Percentiles rank a stretch among this genome's conserved stretches.
phyloP scores from a whole-genome alignment of 78 protist species.

The Salpingoeca rosetta region DNA sequence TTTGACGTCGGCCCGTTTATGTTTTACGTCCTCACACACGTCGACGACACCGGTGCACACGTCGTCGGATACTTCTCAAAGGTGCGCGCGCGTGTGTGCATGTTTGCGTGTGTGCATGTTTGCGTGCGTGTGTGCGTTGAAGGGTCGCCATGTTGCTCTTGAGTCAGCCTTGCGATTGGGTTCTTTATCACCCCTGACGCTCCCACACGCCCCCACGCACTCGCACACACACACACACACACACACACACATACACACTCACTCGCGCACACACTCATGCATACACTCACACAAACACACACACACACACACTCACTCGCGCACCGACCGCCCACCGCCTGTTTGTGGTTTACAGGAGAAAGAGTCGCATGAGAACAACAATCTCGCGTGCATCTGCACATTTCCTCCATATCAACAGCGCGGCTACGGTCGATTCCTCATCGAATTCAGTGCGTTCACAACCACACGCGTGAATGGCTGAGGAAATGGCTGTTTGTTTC shows the following conservation, averaged over 20 bases:
- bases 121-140: no score
- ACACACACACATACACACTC: no score
- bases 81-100: neutral
- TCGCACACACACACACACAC: no score
- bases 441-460: conserved; percentile 51
- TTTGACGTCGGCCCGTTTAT: conserved; percentile 85
- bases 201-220: no score
- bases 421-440: conserved; percentile 89
- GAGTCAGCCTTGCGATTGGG: neutral
- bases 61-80: conserved; percentile 87
- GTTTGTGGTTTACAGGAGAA: conserved; percentile 53
- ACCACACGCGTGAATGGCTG: no score
- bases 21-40: conserved; percentile 83
- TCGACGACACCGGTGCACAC: conserved; percentile 63
- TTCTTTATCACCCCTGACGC: neutral
- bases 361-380: conserved; percentile 59
- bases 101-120: neutral
- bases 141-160: no score
- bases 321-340: neutral
- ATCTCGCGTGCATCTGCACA: conserved; percentile 90
- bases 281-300: no score
- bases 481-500: neutral
- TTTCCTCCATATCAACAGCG: conserved; percentile 86
- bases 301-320: no score
- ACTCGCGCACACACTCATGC: no score